Base-by-base conservation (phyloP, 257 asterid species). In the Coffea canephora region DNA sequence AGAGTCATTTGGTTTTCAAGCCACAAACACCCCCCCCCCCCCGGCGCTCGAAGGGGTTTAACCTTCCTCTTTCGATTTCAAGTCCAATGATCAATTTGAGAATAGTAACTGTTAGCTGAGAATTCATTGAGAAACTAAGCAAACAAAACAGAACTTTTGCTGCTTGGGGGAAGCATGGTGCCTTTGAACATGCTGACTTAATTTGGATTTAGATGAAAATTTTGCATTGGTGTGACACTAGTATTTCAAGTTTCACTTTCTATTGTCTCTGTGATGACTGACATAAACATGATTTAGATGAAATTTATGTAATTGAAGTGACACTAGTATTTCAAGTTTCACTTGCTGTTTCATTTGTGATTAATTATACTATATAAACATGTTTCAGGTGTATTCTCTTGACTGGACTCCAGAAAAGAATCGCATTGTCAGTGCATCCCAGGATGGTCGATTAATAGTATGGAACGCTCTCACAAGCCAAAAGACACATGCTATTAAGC, bases 391-490 rank as follows among this genome's bases (percentile, higher is more conserved):
- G 64, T 89, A 96, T 88, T 96, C 98, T 48, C 91, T 96, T 85
- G 97, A 96, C 85, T 94, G 99, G 99, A 92, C 99, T 69, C 91
- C 96, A 23, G 99, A 96, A 83, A 94, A 73, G 88, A 96, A 96
- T 84, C 97, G 98, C 34, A 91, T 96, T 36, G 99, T 96, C 69
- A 96, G 98, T 87, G 98, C 99, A 72, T 96, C 98, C 71, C 99
- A 94, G 86, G 99, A 96, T 85, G 99, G 99, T 31, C 85, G 98
- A 82, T 89, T 96, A 80, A 94, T 94, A 73, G 98, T 96, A 78
- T 96, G 99, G 98, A 96, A 96, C 82, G 97, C 98, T 86, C 97
- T 96, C 64, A 96, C 99, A 23, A 96, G 97, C 92, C 99, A 96
- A 84, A 96, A 96, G 74, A 96, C 97, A 82, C 98, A 94, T 69